Percentiles rank a stretch among this genome's conserved stretches.
phyloP scores from a whole-genome alignment of 2,329 filamentous ascomycete genomes.

The Fusarium nanum region DNA sequence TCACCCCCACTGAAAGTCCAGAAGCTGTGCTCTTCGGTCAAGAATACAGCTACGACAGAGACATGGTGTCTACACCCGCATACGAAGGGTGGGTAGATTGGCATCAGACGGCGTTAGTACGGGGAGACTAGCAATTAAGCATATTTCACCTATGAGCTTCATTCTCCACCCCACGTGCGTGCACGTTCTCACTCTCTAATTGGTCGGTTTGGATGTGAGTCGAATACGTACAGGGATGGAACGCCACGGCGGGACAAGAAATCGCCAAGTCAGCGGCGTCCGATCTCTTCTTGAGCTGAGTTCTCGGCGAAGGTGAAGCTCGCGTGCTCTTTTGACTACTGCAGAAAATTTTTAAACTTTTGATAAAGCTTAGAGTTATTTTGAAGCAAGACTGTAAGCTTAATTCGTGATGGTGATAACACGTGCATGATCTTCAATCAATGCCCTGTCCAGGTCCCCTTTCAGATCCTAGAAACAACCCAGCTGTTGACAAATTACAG shows the following conservation, averaged over 20 bases:
- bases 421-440: constrained; percentile 5
- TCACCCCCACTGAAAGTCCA: constrained; percentile 15
- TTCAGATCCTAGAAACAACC: neutral
- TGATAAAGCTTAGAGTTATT: constrained; percentile 10
- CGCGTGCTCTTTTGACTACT: constrained; percentile 19
- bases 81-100: neutral
- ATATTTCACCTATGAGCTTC: constrained; percentile 34
- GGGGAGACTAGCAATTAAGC: constrained; percentile 32
- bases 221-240: neutral
- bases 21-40: constrained; percentile 34
- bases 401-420: neutral
- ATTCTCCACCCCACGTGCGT: constrained; percentile 28
- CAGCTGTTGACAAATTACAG: neutral
- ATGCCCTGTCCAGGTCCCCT: neutral
- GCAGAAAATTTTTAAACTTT: constrained; percentile 16
- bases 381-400: constrained; percentile 6
- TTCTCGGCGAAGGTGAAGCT: constrained; percentile 17
- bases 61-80: constrained; percentile 15
- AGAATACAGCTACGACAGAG: constrained; percentile 32
- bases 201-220: neutral
- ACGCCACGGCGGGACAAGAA: constrained; percentile 29
- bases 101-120: neutral
- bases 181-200: neutral
- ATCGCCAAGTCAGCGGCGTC: constrained; percentile 17
- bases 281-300: constrained; percentile 11